Percentiles rank a stretch among this genome's conserved stretches.
Evolutionary conservation across 2,329 filamentous ascomycete genomes (phyloP).

Genomic region (Penicillium expansum): DNA sequence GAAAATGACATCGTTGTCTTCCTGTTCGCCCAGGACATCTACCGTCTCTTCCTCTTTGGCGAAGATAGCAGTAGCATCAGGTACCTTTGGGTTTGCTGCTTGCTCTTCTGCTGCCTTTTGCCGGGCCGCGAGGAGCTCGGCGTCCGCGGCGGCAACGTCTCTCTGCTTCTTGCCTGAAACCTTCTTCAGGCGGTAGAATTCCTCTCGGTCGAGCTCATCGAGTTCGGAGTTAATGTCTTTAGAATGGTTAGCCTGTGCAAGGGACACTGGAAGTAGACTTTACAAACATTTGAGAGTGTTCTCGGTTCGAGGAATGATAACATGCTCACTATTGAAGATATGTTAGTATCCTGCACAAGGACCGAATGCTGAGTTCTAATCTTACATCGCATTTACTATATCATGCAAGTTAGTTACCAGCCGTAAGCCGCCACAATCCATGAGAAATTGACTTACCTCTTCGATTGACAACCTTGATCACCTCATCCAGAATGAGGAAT

Average conservation of each 20-base stretch:
- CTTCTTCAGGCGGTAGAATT: slow-evolving; percentile 98
- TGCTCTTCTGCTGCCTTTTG: slow-evolving; percentile 52
- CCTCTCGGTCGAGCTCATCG: slow-evolving; percentile 94
- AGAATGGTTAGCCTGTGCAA: slow-evolving; percentile 3
- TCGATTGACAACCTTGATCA: slow-evolving; percentile 98
- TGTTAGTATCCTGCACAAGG: slow-evolving; percentile 14
- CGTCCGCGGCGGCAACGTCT: slow-evolving; percentile 69
- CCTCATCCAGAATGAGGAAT: slow-evolving; percentile 96
- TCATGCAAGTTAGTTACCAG: slow-evolving; percentile 22
- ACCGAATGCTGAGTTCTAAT: slow-evolving; percentile 12
- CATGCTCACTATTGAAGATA: slow-evolving; percentile 42
- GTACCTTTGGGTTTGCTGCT: slow-evolving; percentile 46
- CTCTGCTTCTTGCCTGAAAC: slow-evolving; percentile 81
- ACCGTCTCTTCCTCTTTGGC: slow-evolving; percentile 46
- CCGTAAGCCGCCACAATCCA: background rate
- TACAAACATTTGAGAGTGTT: slow-evolving; percentile 93
- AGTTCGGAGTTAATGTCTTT: slow-evolving; percentile 94
- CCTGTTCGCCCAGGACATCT: slow-evolving; percentile 71
- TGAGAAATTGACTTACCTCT: slow-evolving; percentile 61
- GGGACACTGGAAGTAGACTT: background rate
- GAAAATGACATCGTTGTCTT: slow-evolving; percentile 86
- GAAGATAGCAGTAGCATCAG: slow-evolving; percentile 35
- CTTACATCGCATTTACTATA: slow-evolving; percentile 86
- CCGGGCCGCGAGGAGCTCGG: slow-evolving; percentile 64
- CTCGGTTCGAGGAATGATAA: slow-evolving; percentile 96